These are phyloP conservation scores for Colletotrichum tropicicola DNA, from an alignment of 2,329 filamentous ascomycete genomes.

Conservation along the genomic window DNA sequence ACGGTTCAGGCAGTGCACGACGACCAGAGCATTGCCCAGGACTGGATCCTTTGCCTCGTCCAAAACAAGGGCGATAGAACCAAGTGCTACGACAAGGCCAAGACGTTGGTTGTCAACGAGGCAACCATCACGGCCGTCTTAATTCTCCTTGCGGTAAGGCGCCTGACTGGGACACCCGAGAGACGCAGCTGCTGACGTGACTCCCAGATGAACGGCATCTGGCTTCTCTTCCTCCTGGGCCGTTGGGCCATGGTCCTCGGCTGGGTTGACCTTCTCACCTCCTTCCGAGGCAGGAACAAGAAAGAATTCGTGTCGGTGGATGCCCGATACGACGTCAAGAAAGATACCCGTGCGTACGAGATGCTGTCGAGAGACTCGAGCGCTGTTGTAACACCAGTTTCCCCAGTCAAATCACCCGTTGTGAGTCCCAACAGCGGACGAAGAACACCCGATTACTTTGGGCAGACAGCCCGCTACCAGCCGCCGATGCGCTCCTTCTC, in stretches of 20 bases:
- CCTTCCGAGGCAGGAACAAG: slow-evolving; percentile 59
- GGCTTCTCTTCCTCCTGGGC: slow-evolving; percentile 83
- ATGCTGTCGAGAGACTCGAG: slow-evolving; percentile 74
- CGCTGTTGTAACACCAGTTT: slow-evolving; percentile 61
- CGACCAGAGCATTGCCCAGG: slow-evolving; percentile 59
- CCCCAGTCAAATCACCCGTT: slow-evolving; percentile 46
- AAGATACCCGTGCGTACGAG: slow-evolving; percentile 78
- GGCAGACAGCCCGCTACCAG: slow-evolving; percentile 62
- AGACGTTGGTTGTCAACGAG: slow-evolving; percentile 74
- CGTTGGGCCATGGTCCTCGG: slow-evolving; percentile 86
- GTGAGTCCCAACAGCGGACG: slow-evolving; percentile 46
- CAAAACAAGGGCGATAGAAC: slow-evolving; percentile 66
- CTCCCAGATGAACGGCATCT: slow-evolving; percentile 81
- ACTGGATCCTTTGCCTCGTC: slow-evolving; percentile 80
- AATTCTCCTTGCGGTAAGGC: slow-evolving; percentile 78
- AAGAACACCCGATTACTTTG: slow-evolving; percentile 65
- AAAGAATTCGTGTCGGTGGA: slow-evolving; percentile 92
- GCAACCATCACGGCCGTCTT: slow-evolving; percentile 83
- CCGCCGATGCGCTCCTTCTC: slow-evolving; percentile 65
- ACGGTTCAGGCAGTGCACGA: slow-evolving; percentile 68
- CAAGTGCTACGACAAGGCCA: slow-evolving; percentile 70
- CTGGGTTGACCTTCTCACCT: slow-evolving; percentile 75
- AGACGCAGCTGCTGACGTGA: slow-evolving; percentile 15
- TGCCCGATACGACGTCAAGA: slow-evolving; percentile 69
- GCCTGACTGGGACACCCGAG: not conserved